Evolutionary conservation across 2,329 filamentous ascomycete genomes (phyloP), one percentile per base, ranked within the genome.

Genomic region (Calonectria honghensis): DNA sequence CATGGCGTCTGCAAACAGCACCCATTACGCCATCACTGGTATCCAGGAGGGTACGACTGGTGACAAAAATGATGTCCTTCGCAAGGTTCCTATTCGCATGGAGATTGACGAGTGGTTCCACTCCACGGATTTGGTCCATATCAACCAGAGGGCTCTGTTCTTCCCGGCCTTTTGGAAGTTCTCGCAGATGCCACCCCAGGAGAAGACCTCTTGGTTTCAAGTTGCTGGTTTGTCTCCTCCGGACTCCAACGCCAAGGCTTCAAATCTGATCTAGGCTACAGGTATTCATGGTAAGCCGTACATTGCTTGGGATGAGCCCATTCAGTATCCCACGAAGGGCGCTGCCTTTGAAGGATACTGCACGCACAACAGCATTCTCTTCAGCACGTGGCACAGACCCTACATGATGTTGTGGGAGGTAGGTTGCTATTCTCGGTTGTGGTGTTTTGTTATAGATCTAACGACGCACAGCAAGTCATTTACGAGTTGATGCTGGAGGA

Each of bases 331-430:
- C 5, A 32, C 4, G 31, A 32, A 32, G 31, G 31, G 31, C 9
- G 31, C 31, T 5, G 31, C 31, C 9, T 32, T 32, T 32, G 31
- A 24, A 5, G 57, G 57, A 5, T 75, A 75, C 48, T 75, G 70
- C n/a, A 50, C 59, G 1, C 73, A 75, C 11, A 63, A 67, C 24
- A 68, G 32, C 18, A 24, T 73, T 6, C 9, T 65, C 1, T 73
- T 75, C 20, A 35, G 45, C 1, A 68, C 70, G 1, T 75, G 70
- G 73, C 73, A 75, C 18, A 39, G 73, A 27, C 39, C 52, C 1
- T 73, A 73, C 39, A 61, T 75, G 29, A 35, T 75, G 45, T 16
- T 75, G 3, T 75, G 20, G 41, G 70, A 75, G 66, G 70, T 70
- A 54, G 27, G 39, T 31, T 7, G 18, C 6, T 31, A 1, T 52